Conservation (phyloP, 2,329 filamentous ascomycete genomes). For the Penicillium sp. region DNA sequence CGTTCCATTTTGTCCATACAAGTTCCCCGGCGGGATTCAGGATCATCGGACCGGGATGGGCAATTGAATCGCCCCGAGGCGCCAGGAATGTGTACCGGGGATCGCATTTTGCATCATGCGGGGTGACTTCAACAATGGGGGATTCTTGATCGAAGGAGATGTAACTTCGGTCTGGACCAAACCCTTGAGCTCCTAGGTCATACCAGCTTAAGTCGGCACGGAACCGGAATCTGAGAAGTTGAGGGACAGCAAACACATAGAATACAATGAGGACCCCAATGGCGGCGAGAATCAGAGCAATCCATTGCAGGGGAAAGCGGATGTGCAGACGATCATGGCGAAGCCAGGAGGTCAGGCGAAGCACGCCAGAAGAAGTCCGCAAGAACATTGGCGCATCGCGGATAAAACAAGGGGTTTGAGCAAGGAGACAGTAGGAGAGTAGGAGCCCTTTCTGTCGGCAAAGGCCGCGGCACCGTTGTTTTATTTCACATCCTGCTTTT, state of each 20-base stretch:
- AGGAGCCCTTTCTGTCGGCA: too few relatives aligned
- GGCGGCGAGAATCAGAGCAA: constrained; percentile 1
- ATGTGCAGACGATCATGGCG: constrained; percentile 2
- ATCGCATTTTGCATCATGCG: constrained; percentile 30
- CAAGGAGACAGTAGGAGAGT: not conserved
- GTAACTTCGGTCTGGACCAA: constrained; percentile 31
- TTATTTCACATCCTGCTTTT: not conserved
- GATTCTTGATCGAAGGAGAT: constrained; percentile 33
- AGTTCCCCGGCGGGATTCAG: constrained; percentile 31
- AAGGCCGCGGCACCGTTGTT: not conserved
- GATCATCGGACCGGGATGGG: constrained; percentile 44
- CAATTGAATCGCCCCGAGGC: constrained; percentile 34
- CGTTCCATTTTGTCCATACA: constrained; percentile 34
- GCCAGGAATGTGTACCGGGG: constrained; percentile 33
- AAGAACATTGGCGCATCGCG: constrained; percentile 23
- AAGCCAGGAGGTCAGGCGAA: constrained; percentile 16
- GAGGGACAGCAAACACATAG: constrained; percentile 18
- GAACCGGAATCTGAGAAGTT: constrained; percentile 20
- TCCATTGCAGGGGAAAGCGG: not conserved
- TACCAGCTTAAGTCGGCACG: constrained; percentile 26
- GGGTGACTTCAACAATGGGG: constrained; percentile 27
- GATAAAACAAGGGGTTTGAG: constrained; percentile 1
- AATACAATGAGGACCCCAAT: constrained; percentile 14
- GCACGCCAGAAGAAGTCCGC: constrained; percentile 16
- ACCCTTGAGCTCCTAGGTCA: constrained; percentile 33